Evolutionary conservation across 2,329 filamentous ascomycete species (phyloP).

Genomic region (Claviceps digitariae): DNA sequence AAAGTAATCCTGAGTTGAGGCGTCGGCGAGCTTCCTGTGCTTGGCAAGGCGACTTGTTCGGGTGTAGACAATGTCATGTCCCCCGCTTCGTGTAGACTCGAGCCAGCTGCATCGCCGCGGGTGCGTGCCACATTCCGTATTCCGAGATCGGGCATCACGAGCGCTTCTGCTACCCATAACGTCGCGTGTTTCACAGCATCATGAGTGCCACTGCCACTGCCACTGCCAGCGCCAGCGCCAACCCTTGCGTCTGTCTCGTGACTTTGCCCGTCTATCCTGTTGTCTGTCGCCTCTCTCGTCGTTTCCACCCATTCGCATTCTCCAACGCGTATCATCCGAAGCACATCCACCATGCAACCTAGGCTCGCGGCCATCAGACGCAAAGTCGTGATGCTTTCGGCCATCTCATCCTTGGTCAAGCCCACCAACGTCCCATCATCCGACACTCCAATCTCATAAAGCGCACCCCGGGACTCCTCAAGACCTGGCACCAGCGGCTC

Average conservation of each 20-base stretch:
- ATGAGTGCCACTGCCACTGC: too few relatives aligned
- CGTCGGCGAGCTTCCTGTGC: slow-evolving; percentile 37
- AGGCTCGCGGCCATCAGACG: slow-evolving; percentile 85
- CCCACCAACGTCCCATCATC: slow-evolving; percentile 89
- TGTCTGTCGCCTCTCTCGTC: slow-evolving; percentile 15
- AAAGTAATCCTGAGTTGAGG: slow-evolving; percentile 78
- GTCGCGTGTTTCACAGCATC: slow-evolving; percentile 28
- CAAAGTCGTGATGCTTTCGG: slow-evolving; percentile 77
- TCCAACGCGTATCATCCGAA: slow-evolving; percentile 73
- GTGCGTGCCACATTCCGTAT: slow-evolving; percentile 9
- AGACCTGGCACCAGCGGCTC: slow-evolving; percentile 59
- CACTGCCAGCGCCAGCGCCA: slow-evolving; percentile 4
- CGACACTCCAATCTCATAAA: slow-evolving; percentile 93
- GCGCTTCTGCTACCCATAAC: slow-evolving; percentile 79
- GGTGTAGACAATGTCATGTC: neutral
- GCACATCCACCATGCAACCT: slow-evolving; percentile 71
- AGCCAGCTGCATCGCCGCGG: neutral
- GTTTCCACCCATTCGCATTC: slow-evolving; percentile 60
- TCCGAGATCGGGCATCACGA: slow-evolving; percentile 63
- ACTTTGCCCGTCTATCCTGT: slow-evolving; percentile 15
- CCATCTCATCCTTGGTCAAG: slow-evolving; percentile 77
- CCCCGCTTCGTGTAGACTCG: neutral
- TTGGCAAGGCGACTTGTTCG: slow-evolving; percentile 15
- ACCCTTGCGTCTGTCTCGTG: too few relatives aligned
- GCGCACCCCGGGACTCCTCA: slow-evolving; percentile 81